These are phyloP conservation scores for Emmonsia crescens DNA, from an alignment of 2,329 filamentous ascomycete species.

Conservation along the genomic window DNA sequence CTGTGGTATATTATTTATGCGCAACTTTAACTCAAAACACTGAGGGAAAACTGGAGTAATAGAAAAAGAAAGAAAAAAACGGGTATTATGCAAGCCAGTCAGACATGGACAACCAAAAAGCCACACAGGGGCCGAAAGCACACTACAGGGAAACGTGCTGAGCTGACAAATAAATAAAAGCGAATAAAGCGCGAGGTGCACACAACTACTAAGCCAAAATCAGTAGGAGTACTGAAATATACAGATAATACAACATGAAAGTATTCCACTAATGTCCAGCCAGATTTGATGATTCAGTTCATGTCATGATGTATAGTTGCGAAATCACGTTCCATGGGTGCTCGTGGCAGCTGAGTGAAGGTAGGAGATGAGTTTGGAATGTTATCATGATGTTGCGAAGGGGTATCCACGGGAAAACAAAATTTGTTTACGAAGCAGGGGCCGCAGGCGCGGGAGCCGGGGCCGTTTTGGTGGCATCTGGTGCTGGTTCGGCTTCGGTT, in stretches of 20 bases:
- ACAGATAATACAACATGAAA: neutral
- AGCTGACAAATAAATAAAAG: neutral
- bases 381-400: neutral
- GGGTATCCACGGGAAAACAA: neutral
- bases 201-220: neutral
- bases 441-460: conserved; percentile 4
- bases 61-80: neutral
- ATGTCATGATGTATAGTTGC: neutral
- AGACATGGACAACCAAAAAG: neutral
- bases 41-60: neutral
- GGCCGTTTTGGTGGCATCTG: conserved; percentile 6
- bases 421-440: neutral
- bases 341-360: neutral
- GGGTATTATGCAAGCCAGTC: conserved; percentile 3
- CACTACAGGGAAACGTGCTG: neutral
- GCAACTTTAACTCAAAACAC: neutral
- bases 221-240: neutral
- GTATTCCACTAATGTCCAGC: neutral
- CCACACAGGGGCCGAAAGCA: neutral
- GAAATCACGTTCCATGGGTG: neutral
- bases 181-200: neutral
- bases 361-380: neutral
- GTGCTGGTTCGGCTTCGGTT: neutral
- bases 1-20: neutral
- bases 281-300: neutral